phyloP scores from a whole-genome alignment of 1,139 yeast genomes.

The Spencermartinsiella ligniputridi region DNA sequence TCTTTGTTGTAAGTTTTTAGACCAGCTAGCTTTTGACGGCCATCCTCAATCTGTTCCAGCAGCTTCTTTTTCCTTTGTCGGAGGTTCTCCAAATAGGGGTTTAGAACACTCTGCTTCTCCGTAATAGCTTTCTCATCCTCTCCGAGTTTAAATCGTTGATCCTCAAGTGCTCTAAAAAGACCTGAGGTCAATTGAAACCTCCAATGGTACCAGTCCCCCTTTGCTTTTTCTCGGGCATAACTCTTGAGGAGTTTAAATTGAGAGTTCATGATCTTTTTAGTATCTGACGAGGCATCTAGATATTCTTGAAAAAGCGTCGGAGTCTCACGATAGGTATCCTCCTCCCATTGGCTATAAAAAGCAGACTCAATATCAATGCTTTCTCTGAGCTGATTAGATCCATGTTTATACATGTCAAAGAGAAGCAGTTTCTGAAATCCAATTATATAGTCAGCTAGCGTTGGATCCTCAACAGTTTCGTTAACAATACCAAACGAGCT shows the following conservation, averaged over 20 bases:
- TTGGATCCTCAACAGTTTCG: slow-evolving; percentile 20
- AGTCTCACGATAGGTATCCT: slow-evolving; percentile 42
- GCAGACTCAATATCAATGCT: slow-evolving; percentile 44
- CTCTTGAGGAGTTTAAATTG: slow-evolving; percentile 49
- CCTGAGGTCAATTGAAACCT: slow-evolving; percentile 45
- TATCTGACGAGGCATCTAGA: slow-evolving; percentile 38
- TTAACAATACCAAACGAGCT: slow-evolving; percentile 26
- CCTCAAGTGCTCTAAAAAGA: slow-evolving; percentile 37
- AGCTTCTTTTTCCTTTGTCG: neutral
- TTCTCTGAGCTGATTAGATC: slow-evolving; percentile 49
- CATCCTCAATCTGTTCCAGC: neutral
- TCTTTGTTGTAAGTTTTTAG: neutral
- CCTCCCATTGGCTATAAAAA: slow-evolving; percentile 43
- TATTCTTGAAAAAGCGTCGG: slow-evolving; percentile 49
- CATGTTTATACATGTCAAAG: slow-evolving; percentile 32
- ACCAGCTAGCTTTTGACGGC: neutral
- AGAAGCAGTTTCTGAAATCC: slow-evolving; percentile 29
- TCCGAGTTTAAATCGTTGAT: slow-evolving; percentile 9
- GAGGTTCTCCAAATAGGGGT: neutral
- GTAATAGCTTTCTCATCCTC: neutral
- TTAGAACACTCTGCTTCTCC: neutral
- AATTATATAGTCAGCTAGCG: slow-evolving; percentile 23
- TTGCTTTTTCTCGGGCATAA: slow-evolving; percentile 47
- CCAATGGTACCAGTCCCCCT: slow-evolving; percentile 57
- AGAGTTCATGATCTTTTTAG: slow-evolving; percentile 40